phyloP scores from a whole-genome alignment of 805 yeast genomes.

The Starmerella potacharoeniae region DNA sequence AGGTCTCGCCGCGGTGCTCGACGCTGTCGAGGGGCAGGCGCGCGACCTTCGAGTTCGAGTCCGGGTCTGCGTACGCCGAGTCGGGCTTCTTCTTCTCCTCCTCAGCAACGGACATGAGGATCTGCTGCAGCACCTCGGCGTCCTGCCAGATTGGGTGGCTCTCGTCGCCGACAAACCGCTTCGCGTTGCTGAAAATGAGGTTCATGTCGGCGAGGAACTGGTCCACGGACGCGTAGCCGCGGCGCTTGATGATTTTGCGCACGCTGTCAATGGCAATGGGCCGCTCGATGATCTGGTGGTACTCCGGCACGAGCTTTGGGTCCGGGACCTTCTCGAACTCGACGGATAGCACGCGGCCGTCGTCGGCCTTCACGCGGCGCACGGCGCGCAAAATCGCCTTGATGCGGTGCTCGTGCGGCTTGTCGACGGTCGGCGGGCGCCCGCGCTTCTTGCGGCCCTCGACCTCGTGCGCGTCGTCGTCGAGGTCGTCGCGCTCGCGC shows the following conservation, averaged over 20 bases:
- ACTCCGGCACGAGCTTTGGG: conserved; percentile 41
- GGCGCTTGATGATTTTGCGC: conserved; percentile 69
- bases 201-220: conserved; percentile 66
- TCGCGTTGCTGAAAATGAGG: conserved; percentile 63
- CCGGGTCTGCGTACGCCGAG: conserved; percentile 46
- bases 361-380: conserved; percentile 55
- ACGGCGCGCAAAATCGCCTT: conserved; percentile 73
- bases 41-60: conserved; percentile 47
- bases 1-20: conserved; percentile 57
- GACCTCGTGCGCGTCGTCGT: conserved; percentile 26
- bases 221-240: conserved; percentile 68
- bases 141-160: conserved; percentile 49
- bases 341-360: conserved; percentile 38
- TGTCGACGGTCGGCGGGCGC: conserved; percentile 82
- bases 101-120: conserved; percentile 44
- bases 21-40: conserved; percentile 74
- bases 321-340: conserved; percentile 79
- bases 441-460: conserved; percentile 59
- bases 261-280: conserved; percentile 39
- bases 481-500: conserved; percentile 22
- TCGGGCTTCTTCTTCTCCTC: conserved; percentile 75
- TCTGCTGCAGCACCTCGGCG: conserved; percentile 50
- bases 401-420: conserved; percentile 84
- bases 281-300: conserved; percentile 34
- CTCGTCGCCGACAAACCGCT: conserved; percentile 44